A percentile compares a stretch with the other conserved stretches of the same genome.
These are phyloP conservation scores for Aspergillus fumigatiaffinis DNA, from an alignment of 2,329 filamentous ascomycete genomes.

Conservation along the genomic window DNA sequence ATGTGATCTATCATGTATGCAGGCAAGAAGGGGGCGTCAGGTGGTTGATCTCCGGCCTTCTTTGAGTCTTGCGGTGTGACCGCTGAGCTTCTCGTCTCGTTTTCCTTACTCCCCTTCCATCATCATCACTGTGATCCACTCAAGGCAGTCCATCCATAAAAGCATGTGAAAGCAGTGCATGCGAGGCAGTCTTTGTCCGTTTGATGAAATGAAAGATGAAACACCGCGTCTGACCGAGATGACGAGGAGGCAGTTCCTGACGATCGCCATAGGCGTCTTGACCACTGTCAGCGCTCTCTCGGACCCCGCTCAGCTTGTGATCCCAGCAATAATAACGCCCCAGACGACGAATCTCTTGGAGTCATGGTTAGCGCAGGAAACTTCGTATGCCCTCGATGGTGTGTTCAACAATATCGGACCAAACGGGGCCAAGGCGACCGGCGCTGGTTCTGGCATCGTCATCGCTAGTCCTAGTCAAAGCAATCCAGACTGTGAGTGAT, in stretches of 20 bases:
- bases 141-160: neutral
- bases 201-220: neutral
- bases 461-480: constrained; percentile 55
- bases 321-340: neutral
- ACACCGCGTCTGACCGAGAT: neutral
- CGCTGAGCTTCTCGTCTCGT: neutral
- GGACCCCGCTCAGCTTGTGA: constrained; percentile 9
- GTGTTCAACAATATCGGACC: constrained; percentile 55
- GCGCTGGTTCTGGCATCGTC: constrained; percentile 50
- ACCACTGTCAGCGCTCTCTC: neutral
- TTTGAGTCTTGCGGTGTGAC: neutral
- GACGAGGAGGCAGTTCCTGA: neutral
- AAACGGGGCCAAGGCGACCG: constrained; percentile 46
- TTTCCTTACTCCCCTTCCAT: neutral
- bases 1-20: neutral
- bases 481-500: constrained; percentile 50
- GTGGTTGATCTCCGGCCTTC: neutral
- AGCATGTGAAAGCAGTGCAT: neutral
- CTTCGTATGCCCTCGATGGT: constrained; percentile 49
- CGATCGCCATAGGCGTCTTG: neutral
- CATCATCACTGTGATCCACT: neutral
- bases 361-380: constrained; percentile 44
- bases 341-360: constrained; percentile 14
- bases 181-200: neutral
- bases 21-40: neutral